A percentile compares a stretch with the other conserved stretches of the same genome.
These are phyloP conservation scores for Parafenestella ontariensis DNA, from an alignment of 2,329 filamentous ascomycete species.

Conservation along the genomic window DNA sequence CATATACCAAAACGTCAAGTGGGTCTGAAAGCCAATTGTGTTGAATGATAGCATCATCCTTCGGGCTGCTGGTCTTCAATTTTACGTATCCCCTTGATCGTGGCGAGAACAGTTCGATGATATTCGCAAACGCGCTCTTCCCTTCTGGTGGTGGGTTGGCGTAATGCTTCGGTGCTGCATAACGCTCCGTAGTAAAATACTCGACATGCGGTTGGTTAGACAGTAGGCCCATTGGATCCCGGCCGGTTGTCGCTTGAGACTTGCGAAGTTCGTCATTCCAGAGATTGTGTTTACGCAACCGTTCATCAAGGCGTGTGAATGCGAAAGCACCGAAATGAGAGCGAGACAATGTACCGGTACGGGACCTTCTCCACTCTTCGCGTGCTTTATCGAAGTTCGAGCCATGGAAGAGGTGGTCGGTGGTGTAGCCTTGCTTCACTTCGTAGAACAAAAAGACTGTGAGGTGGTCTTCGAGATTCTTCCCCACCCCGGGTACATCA, in stretches of 20 bases:
- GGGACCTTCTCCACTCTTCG: background rate
- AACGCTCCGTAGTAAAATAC: background rate
- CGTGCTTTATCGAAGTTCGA: background rate
- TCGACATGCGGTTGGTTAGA: background rate
- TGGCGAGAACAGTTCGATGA: background rate
- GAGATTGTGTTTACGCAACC: background rate
- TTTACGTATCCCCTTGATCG: background rate
- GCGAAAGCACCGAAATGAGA: background rate
- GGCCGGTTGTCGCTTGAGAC: background rate
- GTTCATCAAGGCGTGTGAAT: background rate
- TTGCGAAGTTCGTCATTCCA: background rate
- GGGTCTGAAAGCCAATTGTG: background rate
- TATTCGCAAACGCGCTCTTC: background rate
- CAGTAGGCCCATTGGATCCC: background rate
- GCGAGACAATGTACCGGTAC: background rate
- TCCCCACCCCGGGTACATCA: constrained; percentile 59
- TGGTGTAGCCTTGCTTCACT: background rate
- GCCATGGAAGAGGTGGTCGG: background rate
- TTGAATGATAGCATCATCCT: background rate
- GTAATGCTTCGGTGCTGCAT: background rate
- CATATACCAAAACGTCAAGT: background rate
- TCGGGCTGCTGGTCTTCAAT: background rate
- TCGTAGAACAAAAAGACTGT: constrained; percentile 1
- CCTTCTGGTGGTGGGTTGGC: background rate
- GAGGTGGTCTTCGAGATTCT: constrained; percentile 7